Base-by-base conservation (phyloP, 2,329 filamentous ascomycete genomes). In the Colletotrichum gigasporum region DNA sequence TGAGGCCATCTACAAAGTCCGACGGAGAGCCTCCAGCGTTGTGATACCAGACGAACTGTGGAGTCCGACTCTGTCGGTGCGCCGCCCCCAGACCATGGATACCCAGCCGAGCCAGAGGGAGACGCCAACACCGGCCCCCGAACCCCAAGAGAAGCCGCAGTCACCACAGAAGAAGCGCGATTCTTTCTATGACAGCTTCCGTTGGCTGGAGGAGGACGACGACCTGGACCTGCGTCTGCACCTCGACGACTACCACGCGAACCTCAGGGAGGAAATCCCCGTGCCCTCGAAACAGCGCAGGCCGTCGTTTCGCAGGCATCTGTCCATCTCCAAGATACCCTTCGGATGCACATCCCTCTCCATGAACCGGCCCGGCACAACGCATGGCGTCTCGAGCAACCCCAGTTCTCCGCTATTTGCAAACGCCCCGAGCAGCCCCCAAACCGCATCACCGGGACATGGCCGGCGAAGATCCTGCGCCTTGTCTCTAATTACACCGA, bases 171-270 rank as follows among this genome's bases (percentile, higher is more conserved):
- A 64, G 28, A 72, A 85, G 69, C 77, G 85, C 34, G 82, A 86
- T 52, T 85, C 85, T 1, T 80, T 91, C 61, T 86, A 87, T 51
- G 88, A 93, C 66, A 90, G 84, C 72, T 91, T 93, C 69, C 84
- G 88, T 50, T 93, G 91, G 90, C 79, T 93, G 24, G 90, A 94
- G 28, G 89, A 92, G 61, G 88, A 92, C 55, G 85, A 90, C 16
- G 86, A 91, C 54, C 79, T 94, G 30, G 90, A 94, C 70, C 75
- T 90, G 22, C 82, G 85, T 44, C 82, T 94, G 35, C 84, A 83
- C 35, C 77, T 93, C 30, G 89, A 93, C 72, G 89, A 92, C 72
- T 91, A 92, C 71, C 89, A 91, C 71, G 80, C 85, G 45, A 89
- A 89, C 69, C 78, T 89, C 32, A 82, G 87, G 35, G 83, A 85